Percentiles rank a stretch among this genome's conserved stretches.
Evolutionary conservation across 257 asterid genomes (phyloP).

Genomic region (Jacaranda mimosifolia): DNA sequence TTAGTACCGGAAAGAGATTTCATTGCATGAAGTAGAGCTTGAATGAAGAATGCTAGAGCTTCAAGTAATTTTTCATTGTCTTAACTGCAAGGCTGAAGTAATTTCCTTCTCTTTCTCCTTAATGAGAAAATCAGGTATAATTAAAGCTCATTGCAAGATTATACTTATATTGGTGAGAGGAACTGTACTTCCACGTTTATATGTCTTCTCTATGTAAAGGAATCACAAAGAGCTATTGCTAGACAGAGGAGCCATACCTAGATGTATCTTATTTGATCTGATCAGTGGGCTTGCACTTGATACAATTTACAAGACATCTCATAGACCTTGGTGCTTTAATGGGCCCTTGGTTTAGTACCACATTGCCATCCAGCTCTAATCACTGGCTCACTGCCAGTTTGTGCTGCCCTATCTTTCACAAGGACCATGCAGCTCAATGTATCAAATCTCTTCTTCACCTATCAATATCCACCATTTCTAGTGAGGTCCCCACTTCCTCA

Average conservation of each 20-base stretch:
- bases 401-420: not conserved
- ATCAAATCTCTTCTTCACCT: not conserved
- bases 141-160: not conserved
- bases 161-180: not conserved
- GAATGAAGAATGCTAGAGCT: not conserved
- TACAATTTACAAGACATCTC: not conserved
- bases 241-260: not conserved
- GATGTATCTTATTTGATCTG: not conserved
- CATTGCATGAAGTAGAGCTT: slow-evolving; percentile 8
- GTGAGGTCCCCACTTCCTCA: not conserved
- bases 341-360: not conserved
- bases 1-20: not conserved
- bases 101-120: not conserved
- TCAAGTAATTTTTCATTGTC: not conserved
- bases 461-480: not conserved
- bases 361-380: not conserved
- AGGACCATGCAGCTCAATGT: too few relatives aligned
- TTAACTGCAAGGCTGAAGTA: not conserved
- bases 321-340: not conserved
- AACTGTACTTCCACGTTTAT: not conserved
- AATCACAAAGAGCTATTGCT: not conserved
- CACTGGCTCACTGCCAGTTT: not conserved
- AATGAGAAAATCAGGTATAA: not conserved
- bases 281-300: not conserved
- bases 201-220: not conserved